Base-by-base conservation (phyloP, 805 yeast species). In the Saturnispora galanensis region DNA sequence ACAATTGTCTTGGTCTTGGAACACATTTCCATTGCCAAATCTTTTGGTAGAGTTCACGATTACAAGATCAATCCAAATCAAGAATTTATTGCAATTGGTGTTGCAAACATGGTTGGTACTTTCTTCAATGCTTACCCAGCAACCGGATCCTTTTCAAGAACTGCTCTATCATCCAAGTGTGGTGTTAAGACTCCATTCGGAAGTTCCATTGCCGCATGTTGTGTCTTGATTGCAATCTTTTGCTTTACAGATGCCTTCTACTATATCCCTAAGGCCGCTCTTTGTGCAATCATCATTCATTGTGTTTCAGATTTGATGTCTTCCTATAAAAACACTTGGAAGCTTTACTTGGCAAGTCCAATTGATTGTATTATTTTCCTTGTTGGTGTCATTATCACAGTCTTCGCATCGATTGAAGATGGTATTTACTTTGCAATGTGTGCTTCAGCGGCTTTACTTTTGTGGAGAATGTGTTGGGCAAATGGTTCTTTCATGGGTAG, bases 121-220 rank as follows among this genome's bases (percentile, higher is more conserved):
- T 86, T 88, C 59, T 89, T 89, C 75, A 74, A 77, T 57, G 96
- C 97, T 7, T 89, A 89, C 62, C 97, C 97, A 8, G 88, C 95
- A 7, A 89, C 97, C 4, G 97, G 97, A 38, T 89, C 97, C 1
- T 89, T 89, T 64, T 84, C 95, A 15, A 81, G 97, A 69, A 84
- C 96, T 38, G 97, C 97, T 7, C 73, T 89, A 56, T 89, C 90
- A 66, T 81, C 95, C 42, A 89, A 89, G 66, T 89, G 96, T 73
- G 95, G 95, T 60, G 97, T 89, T 38, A 77, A 88, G 59, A 89
- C 97, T 16, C 97, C 97, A 31, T 68, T 89, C 49, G 94, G 96
- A 38, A 96, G 96, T 67, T 72, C 87, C 35, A 84, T 80, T 64
- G 84, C 96, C 10, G 97, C 96, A 59, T 77, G 76, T 38, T 88